These are phyloP conservation scores for Lophiostoma macrostomum DNA, from an alignment of 495 filamentous ascomycete species.

Conservation along the genomic window DNA sequence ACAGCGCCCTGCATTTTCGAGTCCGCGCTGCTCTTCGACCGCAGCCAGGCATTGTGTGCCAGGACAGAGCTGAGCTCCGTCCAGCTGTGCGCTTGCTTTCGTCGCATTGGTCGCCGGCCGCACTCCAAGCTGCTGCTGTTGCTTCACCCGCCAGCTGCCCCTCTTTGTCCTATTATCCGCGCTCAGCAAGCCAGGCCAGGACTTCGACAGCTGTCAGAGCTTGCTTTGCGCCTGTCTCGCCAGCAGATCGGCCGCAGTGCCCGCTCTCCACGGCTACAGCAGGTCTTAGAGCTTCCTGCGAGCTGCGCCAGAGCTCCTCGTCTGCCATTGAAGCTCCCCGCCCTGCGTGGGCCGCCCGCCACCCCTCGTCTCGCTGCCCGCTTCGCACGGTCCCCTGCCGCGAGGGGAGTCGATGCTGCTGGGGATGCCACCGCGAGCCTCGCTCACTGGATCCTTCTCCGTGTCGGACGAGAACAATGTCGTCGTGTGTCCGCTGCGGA, in stretches of 20 bases:
- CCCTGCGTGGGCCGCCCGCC: constrained; percentile 2
- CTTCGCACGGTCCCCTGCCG: constrained; percentile 19
- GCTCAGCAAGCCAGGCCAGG: background rate
- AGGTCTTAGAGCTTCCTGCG: constrained; percentile 5
- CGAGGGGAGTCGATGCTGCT: constrained; percentile 44
- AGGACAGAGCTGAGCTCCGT: too few species aligned
- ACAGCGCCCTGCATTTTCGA: too few species aligned
- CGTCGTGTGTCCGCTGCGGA: constrained; percentile 92
- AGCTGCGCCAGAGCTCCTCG: constrained; percentile 12
- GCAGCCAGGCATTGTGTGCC: too few species aligned
- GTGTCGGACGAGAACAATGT: constrained; percentile 90
- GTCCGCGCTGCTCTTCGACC: too few species aligned
- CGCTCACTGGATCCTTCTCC: constrained; percentile 85
- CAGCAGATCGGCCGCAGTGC: background rate
- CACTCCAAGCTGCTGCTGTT: background rate
- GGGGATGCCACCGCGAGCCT: constrained; percentile 78
- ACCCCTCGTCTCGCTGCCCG: constrained; percentile 2
- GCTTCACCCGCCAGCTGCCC: constrained; percentile 2
- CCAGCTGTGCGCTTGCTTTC: too few species aligned
- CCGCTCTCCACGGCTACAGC: background rate
- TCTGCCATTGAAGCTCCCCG: constrained; percentile 25
- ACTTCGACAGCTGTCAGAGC: constrained; percentile 2
- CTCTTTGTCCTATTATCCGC: constrained; percentile 15
- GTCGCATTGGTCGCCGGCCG: background rate
- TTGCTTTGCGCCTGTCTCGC: constrained; percentile 9